Evolutionary conservation across 805 yeast species (phyloP), one percentile per base, ranked within the genome.

Genomic region (Komagataella pseudopastoris): DNA sequence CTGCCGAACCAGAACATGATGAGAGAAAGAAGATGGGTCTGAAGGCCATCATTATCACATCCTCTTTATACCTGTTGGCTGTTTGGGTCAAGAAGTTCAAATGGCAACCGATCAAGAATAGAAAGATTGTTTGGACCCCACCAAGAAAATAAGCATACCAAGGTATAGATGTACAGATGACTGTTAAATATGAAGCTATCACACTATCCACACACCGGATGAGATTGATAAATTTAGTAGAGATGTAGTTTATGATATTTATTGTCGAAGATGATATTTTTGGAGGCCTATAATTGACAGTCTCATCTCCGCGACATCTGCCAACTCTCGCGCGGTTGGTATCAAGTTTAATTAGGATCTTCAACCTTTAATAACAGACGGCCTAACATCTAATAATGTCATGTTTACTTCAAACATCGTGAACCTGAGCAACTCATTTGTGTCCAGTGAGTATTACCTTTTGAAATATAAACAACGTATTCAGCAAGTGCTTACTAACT

Each of bases 1-100:
- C 96, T 58, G 75, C 96, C 54, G 96, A 89, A 75, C 99, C 99
- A 56, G 99, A 93, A 76, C 96, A 86, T 63, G 99, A 93, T 64
- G 96, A 89, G 68, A 86, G 99, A 77, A 93, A 93, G 83, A 88
- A 85, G 75, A 77, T 85, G 71, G 99, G 99, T 75, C 75, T 88
- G 70, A 93, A 93, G 78, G 96, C 96, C 51, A 65, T 93, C 59
- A 75, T 90, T 62, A 77, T 89, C 57, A 67, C 84, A 56, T 81
- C 96, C 47, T 73, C 90, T 45, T 75, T 93, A 62, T 88, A 83
- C 78, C 80, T 88, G 63, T 61, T 89, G 55, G 78, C 95, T 53
- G 77, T 93, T 62, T 88, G 90, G 85, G 90, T 88, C 59, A 93
- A 93, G 85, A 88, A 86, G 74, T 91, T 89, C 88, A 93, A 93